phyloP scores from a whole-genome alignment of 176 grass and related monocot species.

The Avena eriantha region DNA sequence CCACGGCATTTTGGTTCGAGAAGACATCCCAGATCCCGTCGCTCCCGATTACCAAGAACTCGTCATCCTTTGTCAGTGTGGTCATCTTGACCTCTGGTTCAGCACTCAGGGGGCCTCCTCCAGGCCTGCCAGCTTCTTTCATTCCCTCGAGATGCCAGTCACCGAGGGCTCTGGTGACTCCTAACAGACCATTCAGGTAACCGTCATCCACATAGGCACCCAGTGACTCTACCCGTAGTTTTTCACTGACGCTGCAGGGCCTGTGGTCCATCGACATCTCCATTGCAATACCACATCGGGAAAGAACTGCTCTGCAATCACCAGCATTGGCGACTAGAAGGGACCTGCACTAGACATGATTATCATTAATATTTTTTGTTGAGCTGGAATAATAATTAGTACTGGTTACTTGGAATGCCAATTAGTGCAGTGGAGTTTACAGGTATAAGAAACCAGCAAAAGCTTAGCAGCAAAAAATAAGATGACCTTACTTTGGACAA shows the following conservation, averaged over 20 bases:
- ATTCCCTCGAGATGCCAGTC: conserved; percentile 93
- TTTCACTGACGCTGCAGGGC: conserved; percentile 68
- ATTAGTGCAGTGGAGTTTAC: conserved; percentile 7
- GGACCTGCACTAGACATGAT: conserved; percentile 54
- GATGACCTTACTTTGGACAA: not conserved
- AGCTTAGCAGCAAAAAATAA: not conserved
- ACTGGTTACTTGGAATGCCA: not conserved
- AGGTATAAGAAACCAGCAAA: not conserved
- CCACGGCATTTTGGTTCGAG: conserved; percentile 82
- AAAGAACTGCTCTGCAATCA: conserved; percentile 93
- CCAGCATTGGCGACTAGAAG: conserved; percentile 91
- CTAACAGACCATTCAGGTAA: conserved; percentile 82
- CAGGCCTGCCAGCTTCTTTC: conserved; percentile 49
- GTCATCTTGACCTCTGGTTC: conserved; percentile 88
- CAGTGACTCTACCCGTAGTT: conserved; percentile 65
- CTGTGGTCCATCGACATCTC: conserved; percentile 93
- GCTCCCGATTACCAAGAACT: conserved; percentile 90
- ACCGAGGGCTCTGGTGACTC: conserved; percentile 79
- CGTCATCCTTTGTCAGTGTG: conserved; percentile 73
- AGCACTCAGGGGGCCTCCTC: conserved; percentile 75
- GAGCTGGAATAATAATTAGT: not conserved
- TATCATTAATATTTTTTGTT: not conserved
- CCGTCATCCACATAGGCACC: conserved; percentile 85
- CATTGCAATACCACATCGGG: conserved; percentile 63
- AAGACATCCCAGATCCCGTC: conserved; percentile 95